phyloP scores from a whole-genome alignment of 768 basidiomycete genomes.

The Mycena indigotica region DNA sequence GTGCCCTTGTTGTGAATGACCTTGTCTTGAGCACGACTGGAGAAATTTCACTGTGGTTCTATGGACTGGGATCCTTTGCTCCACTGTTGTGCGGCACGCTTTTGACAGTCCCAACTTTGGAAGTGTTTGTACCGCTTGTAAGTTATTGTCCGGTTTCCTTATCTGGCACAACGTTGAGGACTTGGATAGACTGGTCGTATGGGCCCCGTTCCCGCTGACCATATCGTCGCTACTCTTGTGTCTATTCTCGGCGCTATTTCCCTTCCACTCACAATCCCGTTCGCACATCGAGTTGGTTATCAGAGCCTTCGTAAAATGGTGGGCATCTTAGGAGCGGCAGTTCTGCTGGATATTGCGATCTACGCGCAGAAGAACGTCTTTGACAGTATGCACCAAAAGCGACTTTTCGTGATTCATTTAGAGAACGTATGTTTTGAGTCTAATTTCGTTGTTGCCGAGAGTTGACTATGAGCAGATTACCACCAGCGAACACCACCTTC shows the following conservation, averaged over 20 bases:
- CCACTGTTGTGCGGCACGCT: conserved; percentile 62
- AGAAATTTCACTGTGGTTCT: conserved; percentile 59
- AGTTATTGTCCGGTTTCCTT: conserved; percentile 24
- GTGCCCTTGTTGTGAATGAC: conserved; percentile 57
- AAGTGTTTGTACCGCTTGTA: conserved; percentile 90
- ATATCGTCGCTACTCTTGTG: conserved; percentile 82
- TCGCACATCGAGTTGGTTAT: conserved; percentile 70
- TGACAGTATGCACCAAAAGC: conserved; percentile 84
- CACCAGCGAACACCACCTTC: conserved; percentile 69
- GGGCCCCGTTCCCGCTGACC: conserved; percentile 85
- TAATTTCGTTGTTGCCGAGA: not conserved
- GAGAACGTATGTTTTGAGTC: conserved; percentile 69
- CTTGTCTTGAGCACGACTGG: conserved; percentile 31
- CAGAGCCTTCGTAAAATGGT: conserved; percentile 40
- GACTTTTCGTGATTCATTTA: conserved; percentile 79
- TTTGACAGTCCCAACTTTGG: conserved; percentile 61
- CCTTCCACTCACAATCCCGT: conserved; percentile 65
- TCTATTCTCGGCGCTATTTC: conserved; percentile 56
- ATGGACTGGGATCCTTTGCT: conserved; percentile 59
- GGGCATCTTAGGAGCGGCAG: conserved; percentile 46
- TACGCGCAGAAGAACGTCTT: conserved; percentile 69
- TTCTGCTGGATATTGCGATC: conserved; percentile 55
- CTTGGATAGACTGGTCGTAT: conserved; percentile 78
- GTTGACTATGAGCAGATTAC: conserved; percentile 53
- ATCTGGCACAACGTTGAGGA: conserved; percentile 2